Evolutionary conservation across 306 rosid species (phyloP).

Genomic region (Sophora flavescens): DNA sequence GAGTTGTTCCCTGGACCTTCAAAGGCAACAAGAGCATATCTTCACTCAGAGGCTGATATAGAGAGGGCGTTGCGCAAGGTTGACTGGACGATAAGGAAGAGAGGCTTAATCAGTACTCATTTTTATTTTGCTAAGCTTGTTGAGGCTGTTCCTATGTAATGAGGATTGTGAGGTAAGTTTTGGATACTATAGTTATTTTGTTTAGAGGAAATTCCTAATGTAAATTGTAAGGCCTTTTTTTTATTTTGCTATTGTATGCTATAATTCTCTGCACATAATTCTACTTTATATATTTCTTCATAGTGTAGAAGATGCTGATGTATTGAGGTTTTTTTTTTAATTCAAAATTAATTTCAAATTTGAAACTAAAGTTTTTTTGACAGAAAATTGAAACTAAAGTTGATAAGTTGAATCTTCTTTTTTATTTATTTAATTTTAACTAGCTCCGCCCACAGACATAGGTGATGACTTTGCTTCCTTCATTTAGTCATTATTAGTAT

Average conservation of each 20-base stretch:
- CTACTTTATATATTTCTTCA: constrained; percentile 40
- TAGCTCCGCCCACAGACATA: not conserved
- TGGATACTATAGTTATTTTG: constrained; percentile 39
- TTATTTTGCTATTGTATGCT: constrained; percentile 40
- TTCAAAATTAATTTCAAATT: not conserved
- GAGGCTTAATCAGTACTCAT: constrained; percentile 79
- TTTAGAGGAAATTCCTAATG: constrained; percentile 52
- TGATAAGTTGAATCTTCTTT: not conserved
- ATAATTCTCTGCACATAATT: constrained; percentile 45
- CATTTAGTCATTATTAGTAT: not conserved
- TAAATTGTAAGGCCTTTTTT: constrained; percentile 55
- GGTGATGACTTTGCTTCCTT: constrained; percentile 9
- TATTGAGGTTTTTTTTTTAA: constrained; percentile 12
- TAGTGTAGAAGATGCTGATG: constrained; percentile 38
- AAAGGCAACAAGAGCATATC: constrained; percentile 95
- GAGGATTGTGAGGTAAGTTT: constrained; percentile 54
- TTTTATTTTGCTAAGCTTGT: constrained; percentile 90
- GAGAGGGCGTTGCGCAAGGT: constrained; percentile 82
- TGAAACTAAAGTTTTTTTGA: too few species aligned
- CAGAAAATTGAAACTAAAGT: too few species aligned
- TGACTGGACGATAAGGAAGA: constrained; percentile 87
- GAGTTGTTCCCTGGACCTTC: constrained; percentile 98
- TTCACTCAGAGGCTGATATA: constrained; percentile 87
- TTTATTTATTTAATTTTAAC: not conserved
- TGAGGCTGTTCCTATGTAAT: constrained; percentile 90